Base-by-base conservation (phyloP, 257 asterid species). In the Henckelia pumila region DNA sequence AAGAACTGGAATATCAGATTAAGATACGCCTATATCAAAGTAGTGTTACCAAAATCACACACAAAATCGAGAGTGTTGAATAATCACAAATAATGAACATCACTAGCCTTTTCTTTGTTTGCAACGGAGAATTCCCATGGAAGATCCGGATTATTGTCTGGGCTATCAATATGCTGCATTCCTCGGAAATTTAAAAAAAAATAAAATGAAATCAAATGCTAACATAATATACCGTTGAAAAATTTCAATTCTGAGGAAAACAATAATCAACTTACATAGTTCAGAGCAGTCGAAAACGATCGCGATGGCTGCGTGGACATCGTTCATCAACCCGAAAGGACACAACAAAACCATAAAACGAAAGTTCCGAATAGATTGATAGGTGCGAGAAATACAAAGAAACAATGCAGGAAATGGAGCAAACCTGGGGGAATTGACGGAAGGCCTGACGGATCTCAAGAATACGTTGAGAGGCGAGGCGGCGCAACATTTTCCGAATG, bases 221-320 rank as follows among this genome's bases (percentile, higher is more conserved):
- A 59, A 17, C 20, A 63, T 2, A 9, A 26, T 29, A 64, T 9
- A 56, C 44, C 60, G 6, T 33, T 7, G 19, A 59, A 44, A 26
- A 62, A 35, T 57, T 37, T 28, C 59, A 21, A 50, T 71, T 30
- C 64, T 9, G 24, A 22, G 11, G 19, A 29, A 55, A 71, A 30
- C 14, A 19, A 73, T 28, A 22, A 63, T 32, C 25, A 71, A 71
- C 97, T 86, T 66, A 90, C 98, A 68, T 88, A 93, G 78, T 93
- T 93, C 68, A 89, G 78, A 59, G 98, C 96, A 59, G 96, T 86
- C 59, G 97, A 89, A 55, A 92, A 79, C 5, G 94, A 85, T 75
- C 95, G 84, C 49, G 91, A 79, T n/a, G 81, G 85, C 97, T 90
- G 84, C 76, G 71, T 9, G 13, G 32, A 65, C 77, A 47, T 63